phyloP scores from a whole-genome alignment of 2,329 filamentous ascomycete species.

The Madurella mycetomatis region DNA sequence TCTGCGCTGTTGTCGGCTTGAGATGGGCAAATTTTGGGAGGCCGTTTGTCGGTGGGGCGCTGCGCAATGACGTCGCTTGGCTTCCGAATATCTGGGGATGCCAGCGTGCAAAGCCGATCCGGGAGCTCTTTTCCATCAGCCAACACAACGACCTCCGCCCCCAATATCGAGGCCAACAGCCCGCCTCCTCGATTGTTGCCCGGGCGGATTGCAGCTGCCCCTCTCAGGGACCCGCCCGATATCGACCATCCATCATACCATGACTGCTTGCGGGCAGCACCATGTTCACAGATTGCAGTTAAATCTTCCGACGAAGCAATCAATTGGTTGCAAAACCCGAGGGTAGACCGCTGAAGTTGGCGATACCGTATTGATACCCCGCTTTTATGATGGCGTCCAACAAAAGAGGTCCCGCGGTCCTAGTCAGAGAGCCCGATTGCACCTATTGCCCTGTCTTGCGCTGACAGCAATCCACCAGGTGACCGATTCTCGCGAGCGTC shows the following conservation, averaged over 20 bases:
- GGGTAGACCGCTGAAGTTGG: background rate
- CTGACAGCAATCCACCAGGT: conserved; percentile 38
- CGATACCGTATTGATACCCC: background rate
- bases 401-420: conserved; percentile 57
- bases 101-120: background rate
- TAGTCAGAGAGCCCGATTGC: conserved; percentile 40
- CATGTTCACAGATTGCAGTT: background rate
- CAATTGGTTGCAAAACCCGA: background rate
- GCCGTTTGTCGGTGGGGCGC: conserved; percentile 2
- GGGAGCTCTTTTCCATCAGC: no score
- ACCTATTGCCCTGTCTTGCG: conserved; percentile 3
- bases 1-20: no score
- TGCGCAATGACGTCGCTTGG: conserved; percentile 25
- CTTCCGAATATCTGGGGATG: background rate
- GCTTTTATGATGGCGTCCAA: conserved; percentile 37
- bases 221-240: background rate
- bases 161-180: no score
- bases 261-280: background rate
- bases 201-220: no score
- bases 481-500: conserved; percentile 53
- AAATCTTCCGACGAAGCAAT: background rate
- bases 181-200: no score
- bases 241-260: background rate
- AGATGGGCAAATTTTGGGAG: background rate
- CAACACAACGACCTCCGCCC: no score